A percentile compares a stretch with the other conserved stretches of the same genome.
These are phyloP conservation scores for Blastocystis sp. DNA, from an alignment of 352 stramenopile genomes.

Conservation along the genomic window DNA sequence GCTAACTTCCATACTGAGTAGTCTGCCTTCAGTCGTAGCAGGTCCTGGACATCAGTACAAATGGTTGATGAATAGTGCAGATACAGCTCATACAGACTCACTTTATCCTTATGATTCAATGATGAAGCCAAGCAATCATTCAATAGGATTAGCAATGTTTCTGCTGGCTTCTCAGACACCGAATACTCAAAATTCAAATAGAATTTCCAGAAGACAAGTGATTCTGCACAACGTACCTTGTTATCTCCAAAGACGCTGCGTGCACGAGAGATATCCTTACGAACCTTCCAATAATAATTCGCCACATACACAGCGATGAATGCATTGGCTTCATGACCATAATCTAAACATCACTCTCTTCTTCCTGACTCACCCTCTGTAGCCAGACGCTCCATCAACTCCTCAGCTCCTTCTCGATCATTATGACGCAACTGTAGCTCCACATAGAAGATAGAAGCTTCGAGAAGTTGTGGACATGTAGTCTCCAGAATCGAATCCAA, in stretches of 20 bases:
- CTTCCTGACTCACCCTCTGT: background rate
- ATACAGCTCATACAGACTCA: conserved; percentile 41
- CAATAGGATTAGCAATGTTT: conserved; percentile 1
- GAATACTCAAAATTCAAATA: conserved; percentile 61
- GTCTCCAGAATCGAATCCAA: background rate
- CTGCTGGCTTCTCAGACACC: conserved; percentile 7
- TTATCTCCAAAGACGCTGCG: conserved; percentile 23
- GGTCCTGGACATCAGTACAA: background rate
- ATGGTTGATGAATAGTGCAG: conserved; percentile 53
- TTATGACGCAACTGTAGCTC: conserved; percentile 32
- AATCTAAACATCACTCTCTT: background rate
- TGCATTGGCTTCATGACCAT: conserved; percentile 18
- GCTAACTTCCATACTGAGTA: conserved; percentile 56
- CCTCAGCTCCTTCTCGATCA: conserved; percentile 53
- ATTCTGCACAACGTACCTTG: conserved; percentile 26
- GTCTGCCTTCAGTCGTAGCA: conserved; percentile 40
- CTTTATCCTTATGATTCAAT: background rate
- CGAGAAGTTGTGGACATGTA: conserved; percentile 21
- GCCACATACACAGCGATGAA: conserved; percentile 43
- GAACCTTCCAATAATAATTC: conserved; percentile 66
- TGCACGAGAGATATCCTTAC: conserved; percentile 11
- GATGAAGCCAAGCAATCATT: conserved; percentile 1
- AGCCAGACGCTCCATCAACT: conserved; percentile 15
- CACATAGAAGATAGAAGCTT: conserved; percentile 41
- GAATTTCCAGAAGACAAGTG: conserved; percentile 60